These are phyloP conservation scores for Apiotrichum gracile DNA, from an alignment of 1,284 basidiomycete genomes.

Conservation along the genomic window DNA sequence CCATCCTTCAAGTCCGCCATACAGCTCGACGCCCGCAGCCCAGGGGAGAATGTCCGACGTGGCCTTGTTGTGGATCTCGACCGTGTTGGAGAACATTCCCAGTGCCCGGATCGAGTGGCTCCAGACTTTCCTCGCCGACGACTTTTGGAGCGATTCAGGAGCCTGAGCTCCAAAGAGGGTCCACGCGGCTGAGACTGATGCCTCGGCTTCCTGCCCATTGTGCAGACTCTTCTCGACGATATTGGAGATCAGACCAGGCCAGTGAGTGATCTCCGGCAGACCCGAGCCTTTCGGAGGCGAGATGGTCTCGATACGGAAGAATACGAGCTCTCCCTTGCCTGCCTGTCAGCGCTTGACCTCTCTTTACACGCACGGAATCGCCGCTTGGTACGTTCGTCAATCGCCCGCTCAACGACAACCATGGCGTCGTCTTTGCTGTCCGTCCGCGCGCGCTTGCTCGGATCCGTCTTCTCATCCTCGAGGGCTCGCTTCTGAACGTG, in stretches of 20 bases:
- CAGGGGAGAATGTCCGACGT: conserved; percentile 31
- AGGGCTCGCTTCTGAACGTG: too few relatives aligned
- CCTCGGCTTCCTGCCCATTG: conserved; percentile 10
- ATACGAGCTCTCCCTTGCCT: conserved; percentile 39
- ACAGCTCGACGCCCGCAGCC: conserved; percentile 23
- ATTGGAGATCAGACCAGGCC: conserved; percentile 33
- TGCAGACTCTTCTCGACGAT: conserved; percentile 3
- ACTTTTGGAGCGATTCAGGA: conserved; percentile 3
- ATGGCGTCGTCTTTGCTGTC: neutral
- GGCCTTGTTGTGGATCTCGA: conserved; percentile 19
- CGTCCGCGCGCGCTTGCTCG: neutral
- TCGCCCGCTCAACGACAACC: conserved; percentile 9
- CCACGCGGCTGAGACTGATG: conserved; percentile 16
- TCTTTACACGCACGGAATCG: conserved; percentile 7
- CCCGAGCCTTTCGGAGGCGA: conserved; percentile 12
- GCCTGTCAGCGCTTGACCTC: neutral
- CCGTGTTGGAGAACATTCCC: conserved; percentile 27
- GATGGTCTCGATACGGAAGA: conserved; percentile 29
- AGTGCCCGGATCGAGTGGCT: conserved; percentile 32
- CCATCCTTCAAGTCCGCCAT: conserved; percentile 31
- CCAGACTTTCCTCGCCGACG: neutral
- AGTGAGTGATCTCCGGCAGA: conserved; percentile 33
- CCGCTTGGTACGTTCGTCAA: conserved; percentile 13
- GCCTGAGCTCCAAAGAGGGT: conserved; percentile 12
- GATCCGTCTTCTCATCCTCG: neutral